A percentile compares a stretch with the other conserved stretches of the same genome.
These are phyloP conservation scores for Fraxinus albicans DNA, from an alignment of 305 asterid genomes.

Conservation along the genomic window DNA sequence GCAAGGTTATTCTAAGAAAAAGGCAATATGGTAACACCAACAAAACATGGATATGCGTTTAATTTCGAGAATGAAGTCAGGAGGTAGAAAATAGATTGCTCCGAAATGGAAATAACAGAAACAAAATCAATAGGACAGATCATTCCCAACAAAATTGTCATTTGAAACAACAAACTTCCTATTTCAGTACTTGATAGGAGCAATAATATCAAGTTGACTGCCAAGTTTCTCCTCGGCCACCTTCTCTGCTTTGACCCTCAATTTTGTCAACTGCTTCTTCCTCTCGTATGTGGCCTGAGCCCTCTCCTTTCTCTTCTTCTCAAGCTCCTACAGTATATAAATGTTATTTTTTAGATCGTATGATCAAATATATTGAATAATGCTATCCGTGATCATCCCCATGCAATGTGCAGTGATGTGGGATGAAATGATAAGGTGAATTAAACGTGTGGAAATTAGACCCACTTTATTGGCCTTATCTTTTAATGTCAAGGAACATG, in stretches of 20 bases:
- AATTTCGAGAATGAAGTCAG: neutral
- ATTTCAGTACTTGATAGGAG: conserved; percentile 58
- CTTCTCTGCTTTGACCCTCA: conserved; percentile 71
- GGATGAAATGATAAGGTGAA: neutral
- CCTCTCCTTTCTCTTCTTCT: conserved; percentile 87
- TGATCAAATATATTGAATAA: neutral
- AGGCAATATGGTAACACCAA: neutral
- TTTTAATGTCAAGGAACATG: neutral
- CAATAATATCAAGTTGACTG: conserved; percentile 63
- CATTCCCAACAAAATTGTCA: conserved; percentile 34
- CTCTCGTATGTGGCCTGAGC: conserved; percentile 67
- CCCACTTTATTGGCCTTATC: neutral
- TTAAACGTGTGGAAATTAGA: neutral
- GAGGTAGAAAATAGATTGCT: neutral
- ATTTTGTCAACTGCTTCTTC: conserved; percentile 73
- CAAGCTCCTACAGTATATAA: conserved; percentile 55
- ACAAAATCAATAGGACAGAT: conserved; percentile 4
- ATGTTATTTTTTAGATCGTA: too few species aligned
- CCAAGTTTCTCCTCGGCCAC: conserved; percentile 81
- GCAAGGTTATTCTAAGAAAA: neutral
- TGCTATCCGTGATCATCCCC: neutral
- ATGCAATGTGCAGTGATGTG: neutral
- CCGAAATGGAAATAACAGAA: neutral
- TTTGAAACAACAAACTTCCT: conserved; percentile 22
- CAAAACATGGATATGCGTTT: neutral